Evolutionary conservation across 768 basidiomycete species (phyloP), one percentile per base, ranked within the genome.

Genomic region (Cantharellus cinnabarinus): DNA sequence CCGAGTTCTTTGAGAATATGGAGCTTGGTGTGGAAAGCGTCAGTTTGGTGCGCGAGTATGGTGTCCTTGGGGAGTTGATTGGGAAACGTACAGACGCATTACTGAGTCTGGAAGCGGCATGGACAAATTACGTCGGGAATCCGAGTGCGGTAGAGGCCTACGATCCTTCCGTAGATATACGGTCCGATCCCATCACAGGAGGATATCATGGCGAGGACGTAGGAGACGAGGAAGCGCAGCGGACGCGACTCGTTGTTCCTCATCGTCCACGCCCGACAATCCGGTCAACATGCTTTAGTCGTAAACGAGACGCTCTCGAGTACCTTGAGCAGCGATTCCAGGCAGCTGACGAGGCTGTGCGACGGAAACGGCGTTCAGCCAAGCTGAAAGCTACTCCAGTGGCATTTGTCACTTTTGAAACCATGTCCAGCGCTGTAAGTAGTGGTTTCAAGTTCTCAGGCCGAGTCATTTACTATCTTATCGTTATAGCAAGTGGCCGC

Each of bases 341-440:
- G 61, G 79, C 82, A 57, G 82, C 84, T 2, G 90, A 98, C 67
- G 88, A 91, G 54, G 73, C 77, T 14, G 89, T 98, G 3, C 81
- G 80, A 69, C 80, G 77, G 66, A 75, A 82, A 66, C 74, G 94
- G 51, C 74, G 76, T 63, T 71, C 70, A 3, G 87, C 85, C 15
- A 83, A 78, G 65, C 93, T 89, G 68, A 82, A 77, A 64, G 76
- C 90, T 2, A 89, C 88, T 0, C 81, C 83, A 51, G 78, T 80
- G 39, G 95, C 90, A 0, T 99, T 98, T 66, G 86, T 98, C 20
- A 98, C 95, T 0, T 97, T 99, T 65, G 89, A 95, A 71, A 89
- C 89, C 66, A 88, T 93, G 81, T 85, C 88, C 0, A 84, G 83
- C 64, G 89, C 90, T 35, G 89, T 91, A 68, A 67, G 85, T 73